These are phyloP conservation scores for Candida piceae DNA, from an alignment of 805 yeast species.

Conservation along the genomic window DNA sequence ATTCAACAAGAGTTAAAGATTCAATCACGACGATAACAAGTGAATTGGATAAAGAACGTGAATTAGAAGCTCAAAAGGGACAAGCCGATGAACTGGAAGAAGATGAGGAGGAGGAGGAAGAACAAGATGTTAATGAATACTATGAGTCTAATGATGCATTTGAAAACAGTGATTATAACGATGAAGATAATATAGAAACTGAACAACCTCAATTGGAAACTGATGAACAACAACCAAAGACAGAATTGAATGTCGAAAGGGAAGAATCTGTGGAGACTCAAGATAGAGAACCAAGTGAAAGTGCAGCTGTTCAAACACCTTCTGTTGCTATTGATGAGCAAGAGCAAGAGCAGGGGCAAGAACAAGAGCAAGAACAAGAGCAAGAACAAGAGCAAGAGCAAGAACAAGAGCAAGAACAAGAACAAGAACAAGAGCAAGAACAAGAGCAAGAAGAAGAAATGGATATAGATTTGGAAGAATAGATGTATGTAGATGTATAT, in stretches of 20 bases:
- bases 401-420: background rate
- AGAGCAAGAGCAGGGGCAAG: background rate
- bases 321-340: background rate
- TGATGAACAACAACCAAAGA: constrained; percentile 1
- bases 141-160: background rate
- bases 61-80: constrained; percentile 7
- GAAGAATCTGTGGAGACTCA: constrained; percentile 1
- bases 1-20: constrained; percentile 12
- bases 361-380: too few relatives aligned
- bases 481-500: background rate
- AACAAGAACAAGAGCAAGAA: background rate
- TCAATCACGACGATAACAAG: constrained; percentile 7
- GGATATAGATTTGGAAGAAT: background rate
- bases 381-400: too few relatives aligned
- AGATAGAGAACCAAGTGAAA: background rate
- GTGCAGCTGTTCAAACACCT: background rate
- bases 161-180: background rate
- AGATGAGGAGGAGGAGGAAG: constrained; percentile 10
- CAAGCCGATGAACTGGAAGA: constrained; percentile 14
- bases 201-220: constrained; percentile 7
- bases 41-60: constrained; percentile 14
- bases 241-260: constrained; percentile 1
- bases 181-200: constrained; percentile 10
- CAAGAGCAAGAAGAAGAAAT: background rate
- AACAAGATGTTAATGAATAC: constrained; percentile 5